phyloP scores from a whole-genome alignment of 2,329 filamentous ascomycete genomes.

The Microcyclospora pomicola region DNA sequence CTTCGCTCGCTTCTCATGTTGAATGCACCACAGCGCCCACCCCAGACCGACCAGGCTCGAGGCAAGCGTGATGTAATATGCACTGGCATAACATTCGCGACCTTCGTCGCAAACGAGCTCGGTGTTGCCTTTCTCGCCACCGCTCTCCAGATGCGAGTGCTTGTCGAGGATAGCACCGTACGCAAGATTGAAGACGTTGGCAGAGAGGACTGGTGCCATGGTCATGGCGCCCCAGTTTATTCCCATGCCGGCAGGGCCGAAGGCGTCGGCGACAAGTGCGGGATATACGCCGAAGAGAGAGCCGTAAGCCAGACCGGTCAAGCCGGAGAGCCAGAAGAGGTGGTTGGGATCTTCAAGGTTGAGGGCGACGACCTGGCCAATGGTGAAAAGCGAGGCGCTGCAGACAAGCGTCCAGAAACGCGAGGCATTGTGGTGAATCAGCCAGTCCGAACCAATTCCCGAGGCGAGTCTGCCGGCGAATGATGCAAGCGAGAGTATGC shows the following conservation, averaged over 20 bases:
- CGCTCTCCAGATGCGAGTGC: slow-evolving; percentile 51
- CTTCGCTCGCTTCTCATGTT: slow-evolving; percentile 17
- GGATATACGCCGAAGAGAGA: slow-evolving; percentile 91
- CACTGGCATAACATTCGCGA: slow-evolving; percentile 62
- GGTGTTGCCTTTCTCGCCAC: slow-evolving; percentile 35
- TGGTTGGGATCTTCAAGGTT: slow-evolving; percentile 62
- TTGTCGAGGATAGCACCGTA: slow-evolving; percentile 75
- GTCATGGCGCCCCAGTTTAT: slow-evolving; percentile 98
- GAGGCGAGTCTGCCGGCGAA: slow-evolving; percentile 63
- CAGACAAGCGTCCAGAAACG: slow-evolving; percentile 83
- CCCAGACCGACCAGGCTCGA: slow-evolving; percentile 56
- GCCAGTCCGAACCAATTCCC: slow-evolving; percentile 77
- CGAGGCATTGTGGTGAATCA: slow-evolving; percentile 68
- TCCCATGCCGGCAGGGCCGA: slow-evolving; percentile 75
- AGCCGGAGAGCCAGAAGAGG: slow-evolving; percentile 62
- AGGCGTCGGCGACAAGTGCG: slow-evolving; percentile 71
- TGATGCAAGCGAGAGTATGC: slow-evolving; percentile 77
- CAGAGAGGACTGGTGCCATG: slow-evolving; percentile 70
- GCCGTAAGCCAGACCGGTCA: slow-evolving; percentile 82
- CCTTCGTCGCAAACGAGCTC: slow-evolving; percentile 66
- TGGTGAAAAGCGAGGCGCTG: slow-evolving; percentile 61
- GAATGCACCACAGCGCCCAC: slow-evolving; percentile 58
- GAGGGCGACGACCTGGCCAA: slow-evolving; percentile 66
- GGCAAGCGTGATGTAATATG: slow-evolving; percentile 65
- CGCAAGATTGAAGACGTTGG: slow-evolving; percentile 83